These are phyloP conservation scores for Quambalaria eucalypti DNA, from an alignment of 1,284 basidiomycete species.

Conservation along the genomic window DNA sequence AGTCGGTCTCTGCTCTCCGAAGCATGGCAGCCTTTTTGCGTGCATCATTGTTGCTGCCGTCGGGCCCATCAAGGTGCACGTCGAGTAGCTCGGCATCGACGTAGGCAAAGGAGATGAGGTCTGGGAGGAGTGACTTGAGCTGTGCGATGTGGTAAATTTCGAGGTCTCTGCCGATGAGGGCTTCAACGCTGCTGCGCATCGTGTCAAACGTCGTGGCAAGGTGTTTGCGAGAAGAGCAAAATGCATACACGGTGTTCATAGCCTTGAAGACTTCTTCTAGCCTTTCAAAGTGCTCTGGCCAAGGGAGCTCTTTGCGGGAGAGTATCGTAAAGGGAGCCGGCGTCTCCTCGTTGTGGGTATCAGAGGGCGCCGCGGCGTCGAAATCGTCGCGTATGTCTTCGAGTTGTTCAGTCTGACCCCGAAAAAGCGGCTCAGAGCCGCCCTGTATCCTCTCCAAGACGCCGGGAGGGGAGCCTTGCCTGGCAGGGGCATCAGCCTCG, in stretches of 20 bases:
- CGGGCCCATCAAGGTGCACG: slow-evolving; percentile 53
- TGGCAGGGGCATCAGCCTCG: not conserved
- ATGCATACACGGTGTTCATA: slow-evolving; percentile 79
- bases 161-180: slow-evolving; percentile 65
- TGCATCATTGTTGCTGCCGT: slow-evolving; percentile 15
- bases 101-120: slow-evolving; percentile 72
- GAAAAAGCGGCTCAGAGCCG: not conserved
- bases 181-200: slow-evolving; percentile 67
- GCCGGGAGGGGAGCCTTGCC: not conserved
- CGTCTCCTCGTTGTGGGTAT: not conserved
- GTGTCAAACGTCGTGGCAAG: slow-evolving; percentile 70
- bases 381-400: too few species aligned
- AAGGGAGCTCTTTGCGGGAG: slow-evolving; percentile 17
- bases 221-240: slow-evolving; percentile 72
- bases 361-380: too few species aligned
- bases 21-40: slow-evolving; percentile 6
- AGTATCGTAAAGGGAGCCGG: not conserved
- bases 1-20: slow-evolving; percentile 12
- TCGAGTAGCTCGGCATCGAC: slow-evolving; percentile 61
- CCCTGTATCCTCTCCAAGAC: not conserved
- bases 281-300: slow-evolving; percentile 47
- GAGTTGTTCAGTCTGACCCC: not conserved
- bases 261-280: slow-evolving; percentile 57
- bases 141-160: slow-evolving; percentile 69
- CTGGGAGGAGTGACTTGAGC: slow-evolving; percentile 77